Percentiles rank a stretch among this genome's conserved stretches.
These are phyloP conservation scores for Xylariaceae sp. DNA, from an alignment of 2,329 filamentous ascomycete genomes.

Conservation along the genomic window DNA sequence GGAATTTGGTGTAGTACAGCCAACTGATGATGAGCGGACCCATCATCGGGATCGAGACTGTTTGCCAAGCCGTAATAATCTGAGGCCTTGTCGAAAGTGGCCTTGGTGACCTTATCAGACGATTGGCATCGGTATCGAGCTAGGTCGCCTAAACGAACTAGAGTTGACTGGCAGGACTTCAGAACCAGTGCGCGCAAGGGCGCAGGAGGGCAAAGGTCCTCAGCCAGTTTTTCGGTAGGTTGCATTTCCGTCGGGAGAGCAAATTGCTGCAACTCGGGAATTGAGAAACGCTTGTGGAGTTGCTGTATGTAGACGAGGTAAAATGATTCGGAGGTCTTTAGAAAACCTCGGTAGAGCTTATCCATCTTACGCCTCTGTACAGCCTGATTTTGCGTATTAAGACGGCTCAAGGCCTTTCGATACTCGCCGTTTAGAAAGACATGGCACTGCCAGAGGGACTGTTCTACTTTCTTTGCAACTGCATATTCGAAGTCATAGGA, in stretches of 20 bases:
- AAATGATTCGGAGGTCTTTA: slow-evolving; percentile 87
- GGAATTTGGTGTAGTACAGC: slow-evolving; percentile 84
- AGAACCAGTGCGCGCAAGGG: slow-evolving; percentile 67
- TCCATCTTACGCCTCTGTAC: slow-evolving; percentile 78
- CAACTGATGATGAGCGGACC: slow-evolving; percentile 87
- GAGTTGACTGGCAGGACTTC: slow-evolving; percentile 78
- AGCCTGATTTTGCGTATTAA: slow-evolving; percentile 57
- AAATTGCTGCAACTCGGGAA: slow-evolving; percentile 56
- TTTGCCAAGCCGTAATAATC: slow-evolving; percentile 86
- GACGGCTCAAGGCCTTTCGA: slow-evolving; percentile 69
- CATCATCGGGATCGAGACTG: slow-evolving; percentile 78
- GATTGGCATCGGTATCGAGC: slow-evolving; percentile 83
- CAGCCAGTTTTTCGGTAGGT: slow-evolving; percentile 52
- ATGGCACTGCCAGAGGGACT: slow-evolving; percentile 80
- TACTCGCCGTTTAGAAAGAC: slow-evolving; percentile 79
- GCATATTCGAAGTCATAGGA: slow-evolving; percentile 75
- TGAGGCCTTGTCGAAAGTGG: slow-evolving; percentile 79
- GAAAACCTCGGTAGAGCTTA: slow-evolving; percentile 81
- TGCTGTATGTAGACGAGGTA: slow-evolving; percentile 86
- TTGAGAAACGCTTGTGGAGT: slow-evolving; percentile 67
- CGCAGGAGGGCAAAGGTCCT: slow-evolving; percentile 48
- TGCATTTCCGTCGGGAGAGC: slow-evolving; percentile 52
- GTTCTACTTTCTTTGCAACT: slow-evolving; percentile 68
- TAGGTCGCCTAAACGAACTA: slow-evolving; percentile 89
- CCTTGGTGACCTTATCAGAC: slow-evolving; percentile 67